Evolutionary conservation across 495 filamentous ascomycete genomes (phyloP).

Genomic region (Cercophora samala): DNA sequence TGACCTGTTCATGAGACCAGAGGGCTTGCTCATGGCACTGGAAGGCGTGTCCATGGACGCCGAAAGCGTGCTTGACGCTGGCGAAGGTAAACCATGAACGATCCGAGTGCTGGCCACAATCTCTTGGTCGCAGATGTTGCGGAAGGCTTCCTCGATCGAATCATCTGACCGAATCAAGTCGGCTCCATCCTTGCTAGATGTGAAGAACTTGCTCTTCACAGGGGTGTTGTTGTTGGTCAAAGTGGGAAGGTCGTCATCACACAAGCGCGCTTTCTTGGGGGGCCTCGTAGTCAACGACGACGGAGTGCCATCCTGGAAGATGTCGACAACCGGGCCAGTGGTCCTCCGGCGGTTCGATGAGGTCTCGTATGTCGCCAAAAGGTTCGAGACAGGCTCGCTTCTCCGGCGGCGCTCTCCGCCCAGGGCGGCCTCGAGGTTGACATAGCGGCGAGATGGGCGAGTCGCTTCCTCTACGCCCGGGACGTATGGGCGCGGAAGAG

Average conservation of each 20-base stretch:
- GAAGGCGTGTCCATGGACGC: not conserved
- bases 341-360: conserved; percentile 36
- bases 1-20: too few relatives aligned
- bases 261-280: conserved; percentile 50
- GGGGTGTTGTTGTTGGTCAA: conserved; percentile 21
- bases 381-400: conserved; percentile 40
- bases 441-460: conserved; percentile 27
- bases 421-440: conserved; percentile 19
- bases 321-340: conserved; percentile 23
- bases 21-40: too few relatives aligned
- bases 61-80: conserved; percentile 25
- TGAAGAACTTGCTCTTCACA: conserved; percentile 45
- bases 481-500: conserved; percentile 48
- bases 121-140: conserved; percentile 25
- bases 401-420: conserved; percentile 29
- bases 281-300: conserved; percentile 34
- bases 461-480: conserved; percentile 25
- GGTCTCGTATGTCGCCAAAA: conserved; percentile 27
- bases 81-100: conserved; percentile 33
- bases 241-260: conserved; percentile 34
- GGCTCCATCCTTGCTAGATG: conserved; percentile 23
- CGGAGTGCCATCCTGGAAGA: conserved; percentile 24
- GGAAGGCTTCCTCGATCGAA: conserved; percentile 45
- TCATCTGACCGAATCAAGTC: conserved; percentile 45
- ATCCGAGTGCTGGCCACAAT: conserved; percentile 22